A percentile compares a stretch with the other conserved stretches of the same genome.
These are phyloP conservation scores for Epichloe coenophiala DNA, from an alignment of 2,329 filamentous ascomycete species.

Conservation along the genomic window DNA sequence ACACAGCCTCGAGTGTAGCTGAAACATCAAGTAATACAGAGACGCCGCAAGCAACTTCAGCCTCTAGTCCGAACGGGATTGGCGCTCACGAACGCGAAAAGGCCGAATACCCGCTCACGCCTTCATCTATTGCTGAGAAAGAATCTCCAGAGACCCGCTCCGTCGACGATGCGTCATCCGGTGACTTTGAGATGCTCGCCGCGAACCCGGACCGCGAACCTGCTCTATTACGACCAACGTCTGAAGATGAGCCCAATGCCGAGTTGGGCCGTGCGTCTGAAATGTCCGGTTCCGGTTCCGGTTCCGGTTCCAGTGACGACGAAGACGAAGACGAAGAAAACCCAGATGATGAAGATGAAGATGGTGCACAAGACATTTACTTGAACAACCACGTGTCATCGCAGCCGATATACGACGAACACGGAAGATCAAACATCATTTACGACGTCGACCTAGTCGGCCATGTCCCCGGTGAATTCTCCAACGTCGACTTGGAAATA, in stretches of 20 bases:
- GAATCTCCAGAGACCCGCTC: neutral
- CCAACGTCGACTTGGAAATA: conserved; percentile 17
- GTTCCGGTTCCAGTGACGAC: neutral
- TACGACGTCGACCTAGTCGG: conserved; percentile 15
- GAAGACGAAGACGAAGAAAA: neutral
- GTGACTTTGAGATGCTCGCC: neutral
- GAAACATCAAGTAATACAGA: neutral
- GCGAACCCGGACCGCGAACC: neutral
- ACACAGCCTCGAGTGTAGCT: too few species aligned
- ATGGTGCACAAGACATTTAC: conserved; percentile 7
- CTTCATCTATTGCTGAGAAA: neutral
- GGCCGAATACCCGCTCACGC: too few species aligned
- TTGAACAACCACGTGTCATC: conserved; percentile 11
- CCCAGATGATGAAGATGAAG: neutral
- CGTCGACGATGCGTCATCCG: neutral
- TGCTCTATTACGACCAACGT: too few species aligned
- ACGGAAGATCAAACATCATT: conserved; percentile 13
- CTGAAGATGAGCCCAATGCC: too few species aligned
- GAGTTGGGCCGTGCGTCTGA: neutral
- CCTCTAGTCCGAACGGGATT: neutral
- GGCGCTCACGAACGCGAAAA: neutral
- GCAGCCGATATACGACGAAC: conserved; percentile 10
- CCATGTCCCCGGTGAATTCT: neutral
- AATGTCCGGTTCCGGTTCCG: too few species aligned
- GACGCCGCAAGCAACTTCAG: neutral